Evolutionary conservation across 768 basidiomycete species (phyloP).

Genomic region (Russula ochroleuca): DNA sequence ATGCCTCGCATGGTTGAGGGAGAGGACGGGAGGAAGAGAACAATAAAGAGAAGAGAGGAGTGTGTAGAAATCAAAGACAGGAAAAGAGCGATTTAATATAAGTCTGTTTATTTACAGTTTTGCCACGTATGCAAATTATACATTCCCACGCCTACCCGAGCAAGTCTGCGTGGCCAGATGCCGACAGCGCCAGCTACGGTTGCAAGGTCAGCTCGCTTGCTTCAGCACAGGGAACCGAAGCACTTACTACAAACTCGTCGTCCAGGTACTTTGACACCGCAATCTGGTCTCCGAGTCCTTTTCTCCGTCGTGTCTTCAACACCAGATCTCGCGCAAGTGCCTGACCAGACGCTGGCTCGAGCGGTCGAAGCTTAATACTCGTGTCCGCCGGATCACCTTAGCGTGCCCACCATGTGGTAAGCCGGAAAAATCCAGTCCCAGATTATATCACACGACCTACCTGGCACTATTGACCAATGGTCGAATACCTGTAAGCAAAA

Average conservation of each 20-base stretch:
- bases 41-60: conserved; percentile 37
- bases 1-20: conserved; percentile 73
- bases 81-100: conserved; percentile 9
- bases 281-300: conserved; percentile 95
- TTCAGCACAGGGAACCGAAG: background rate
- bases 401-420: conserved; percentile 11
- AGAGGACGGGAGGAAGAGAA: conserved; percentile 41
- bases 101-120: conserved; percentile 34
- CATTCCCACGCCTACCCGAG: conserved; percentile 52
- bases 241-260: conserved; percentile 88
- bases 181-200: conserved; percentile 80
- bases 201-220: conserved; percentile 10
- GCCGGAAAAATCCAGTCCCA: background rate
- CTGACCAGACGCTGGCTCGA: conserved; percentile 97
- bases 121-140: conserved; percentile 41
- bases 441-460: conserved; percentile 41
- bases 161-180: conserved; percentile 93
- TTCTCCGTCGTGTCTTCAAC: conserved; percentile 91
- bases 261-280: conserved; percentile 97
- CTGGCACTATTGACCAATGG: conserved; percentile 98
- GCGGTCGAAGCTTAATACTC: conserved; percentile 89
- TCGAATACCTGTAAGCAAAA: conserved; percentile 97
- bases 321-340: conserved; percentile 92
- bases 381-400: conserved; percentile 97
- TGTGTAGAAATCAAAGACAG: conserved; percentile 28